Evolutionary conservation across 768 basidiomycete genomes (phyloP).

Genomic region (Psilocybe azurescens): DNA sequence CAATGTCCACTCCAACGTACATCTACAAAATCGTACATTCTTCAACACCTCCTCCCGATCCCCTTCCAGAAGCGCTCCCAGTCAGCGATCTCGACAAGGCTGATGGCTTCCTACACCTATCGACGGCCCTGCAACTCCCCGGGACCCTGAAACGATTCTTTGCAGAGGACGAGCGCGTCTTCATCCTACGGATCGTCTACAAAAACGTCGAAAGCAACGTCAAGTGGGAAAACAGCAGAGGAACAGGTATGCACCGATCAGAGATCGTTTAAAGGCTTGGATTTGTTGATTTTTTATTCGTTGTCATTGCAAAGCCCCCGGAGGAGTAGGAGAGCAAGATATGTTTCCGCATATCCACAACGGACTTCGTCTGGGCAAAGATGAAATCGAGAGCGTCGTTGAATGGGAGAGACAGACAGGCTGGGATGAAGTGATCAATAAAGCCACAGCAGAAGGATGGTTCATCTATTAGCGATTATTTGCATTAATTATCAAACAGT

Average conservation of each 20-base stretch:
- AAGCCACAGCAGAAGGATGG: conserved; percentile 26
- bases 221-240: conserved; percentile 55
- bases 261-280: neutral
- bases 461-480: conserved; percentile 24
- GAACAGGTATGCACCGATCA: conserved; percentile 25
- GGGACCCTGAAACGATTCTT: conserved; percentile 56
- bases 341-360: conserved; percentile 64
- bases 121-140: conserved; percentile 54
- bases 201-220: conserved; percentile 41
- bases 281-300: neutral
- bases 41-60: conserved; percentile 42
- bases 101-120: conserved; percentile 61
- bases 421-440: conserved; percentile 26
- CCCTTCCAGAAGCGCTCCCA: conserved; percentile 51
- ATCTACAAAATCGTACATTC: conserved; percentile 65
- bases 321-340: conserved; percentile 47
- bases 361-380: conserved; percentile 43
- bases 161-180: conserved; percentile 39
- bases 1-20: conserved; percentile 48
- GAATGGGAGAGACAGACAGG: conserved; percentile 24
- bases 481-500: neutral
- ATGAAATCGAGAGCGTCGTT: conserved; percentile 48
- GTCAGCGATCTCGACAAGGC: conserved; percentile 52
- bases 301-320: conserved; percentile 34
- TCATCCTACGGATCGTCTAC: conserved; percentile 50